phyloP scores from a whole-genome alignment of 1,284 basidiomycete species.

The Apiotrichum mycotoxinovorans region DNA sequence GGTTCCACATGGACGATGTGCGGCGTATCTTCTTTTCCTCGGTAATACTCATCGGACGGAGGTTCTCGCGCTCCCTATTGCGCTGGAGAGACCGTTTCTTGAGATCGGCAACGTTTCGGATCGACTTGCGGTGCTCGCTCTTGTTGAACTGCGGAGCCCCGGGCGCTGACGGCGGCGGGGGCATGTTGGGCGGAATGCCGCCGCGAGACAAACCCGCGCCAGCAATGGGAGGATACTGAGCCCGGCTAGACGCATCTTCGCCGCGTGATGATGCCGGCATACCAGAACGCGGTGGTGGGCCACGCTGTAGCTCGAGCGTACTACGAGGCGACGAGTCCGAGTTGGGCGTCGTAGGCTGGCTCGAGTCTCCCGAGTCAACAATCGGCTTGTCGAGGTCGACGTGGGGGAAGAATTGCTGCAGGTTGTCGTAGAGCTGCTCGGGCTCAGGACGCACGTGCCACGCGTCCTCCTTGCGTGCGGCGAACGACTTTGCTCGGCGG shows the following conservation, averaged over 20 bases:
- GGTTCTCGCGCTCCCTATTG: conserved; percentile 5
- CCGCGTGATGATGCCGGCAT: not conserved
- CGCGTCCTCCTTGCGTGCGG: not conserved
- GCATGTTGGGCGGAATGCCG: conserved; percentile 26
- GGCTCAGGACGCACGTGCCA: conserved; percentile 67
- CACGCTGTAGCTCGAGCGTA: conserved; percentile 9
- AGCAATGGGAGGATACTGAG: not conserved
- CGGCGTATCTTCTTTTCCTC: conserved; percentile 61
- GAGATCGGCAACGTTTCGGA: conserved; percentile 72
- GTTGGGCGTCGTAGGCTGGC: conserved; percentile 60
- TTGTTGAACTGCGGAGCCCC: conserved; percentile 31
- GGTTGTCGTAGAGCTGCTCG: conserved; percentile 87
- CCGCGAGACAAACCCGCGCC: not conserved
- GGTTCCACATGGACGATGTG: conserved; percentile 95
- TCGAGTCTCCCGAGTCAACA: conserved; percentile 67
- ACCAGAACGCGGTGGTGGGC: conserved; percentile 11
- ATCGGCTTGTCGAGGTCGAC: conserved; percentile 96
- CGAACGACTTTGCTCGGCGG: not conserved
- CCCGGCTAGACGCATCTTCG: not conserved
- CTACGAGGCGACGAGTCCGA: conserved; percentile 30
- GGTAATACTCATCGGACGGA: conserved; percentile 39
- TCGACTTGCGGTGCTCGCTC: conserved; percentile 65
- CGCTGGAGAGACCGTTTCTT: conserved; percentile 25
- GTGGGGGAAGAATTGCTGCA: conserved; percentile 93
- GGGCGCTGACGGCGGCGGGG: conserved; percentile 10